Base-by-base conservation (phyloP, 345 rosid genomes). In the Citropsis articulata region DNA sequence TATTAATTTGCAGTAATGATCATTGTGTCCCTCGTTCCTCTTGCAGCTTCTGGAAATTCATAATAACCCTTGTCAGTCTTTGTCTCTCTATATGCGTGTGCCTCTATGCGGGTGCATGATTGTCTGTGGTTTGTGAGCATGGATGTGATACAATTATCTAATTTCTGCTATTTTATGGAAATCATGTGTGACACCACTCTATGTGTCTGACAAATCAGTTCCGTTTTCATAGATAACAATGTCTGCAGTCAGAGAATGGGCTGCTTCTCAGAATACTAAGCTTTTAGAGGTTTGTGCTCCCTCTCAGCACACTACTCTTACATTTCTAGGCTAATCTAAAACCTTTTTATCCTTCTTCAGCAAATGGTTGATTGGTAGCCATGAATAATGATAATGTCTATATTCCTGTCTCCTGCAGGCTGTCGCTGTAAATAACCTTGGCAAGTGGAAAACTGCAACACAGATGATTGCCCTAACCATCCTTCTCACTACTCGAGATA, bases 221-320 rank as follows among this genome's bases (percentile, higher is more conserved):
- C 75, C 42, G 79, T 82, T 13, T 83, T 74, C 72, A 83, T 84
- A 96, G 99, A 96, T 96, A 83, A 94, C 99, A 27, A 94, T 96
- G 99, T 96, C 99, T 42, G 99, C 99, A 0, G 97, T 96, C 72
- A 89, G 97, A 82, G 98, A 96, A 86, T 94, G 99, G 99, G 98
- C 99, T 79, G 99, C 99, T 77, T 96, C 99, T 70, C 97, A 94
- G 86, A 88, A 89, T 75, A 75, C 86, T 71, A 89, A 88, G 85
- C 95, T 96, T 83, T 84, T 88, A 77, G 89, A 92, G 99, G 99
- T 94, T 79, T 40, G 86, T 81, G 67, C 56, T 68, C 61, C 35
- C 9, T 61, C 40, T 31, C 42, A 36, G 76, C 65, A 28, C 57
- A 30, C 14, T 45, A 33, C 19, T 28, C 61, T 30, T 71, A 59